Evolutionary conservation across 306 rosid species (phyloP).

Genomic region (Alnus rubra): DNA sequence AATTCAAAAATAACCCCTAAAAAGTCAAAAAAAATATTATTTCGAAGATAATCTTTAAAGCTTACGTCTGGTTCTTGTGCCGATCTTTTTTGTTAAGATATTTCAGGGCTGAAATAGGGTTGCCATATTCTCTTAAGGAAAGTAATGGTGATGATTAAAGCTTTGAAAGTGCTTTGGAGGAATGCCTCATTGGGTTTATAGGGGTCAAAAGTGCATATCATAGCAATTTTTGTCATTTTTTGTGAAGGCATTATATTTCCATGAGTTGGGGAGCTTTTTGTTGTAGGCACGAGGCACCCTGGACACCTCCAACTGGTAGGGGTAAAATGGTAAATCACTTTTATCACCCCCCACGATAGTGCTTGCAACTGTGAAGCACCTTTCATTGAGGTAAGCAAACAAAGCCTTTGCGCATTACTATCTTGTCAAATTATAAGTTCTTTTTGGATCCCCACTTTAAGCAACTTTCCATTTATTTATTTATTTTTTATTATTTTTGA

Average conservation of each 20-base stretch:
- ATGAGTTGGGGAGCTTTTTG: background rate
- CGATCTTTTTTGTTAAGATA: no score
- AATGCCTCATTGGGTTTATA: background rate
- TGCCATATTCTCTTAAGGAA: background rate
- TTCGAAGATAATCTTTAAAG: no score
- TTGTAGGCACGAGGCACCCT: background rate
- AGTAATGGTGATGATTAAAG: background rate
- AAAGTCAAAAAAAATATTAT: no score
- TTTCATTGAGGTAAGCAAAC: background rate
- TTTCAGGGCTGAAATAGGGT: no score
- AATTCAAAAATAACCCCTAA: no score
- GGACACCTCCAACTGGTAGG: background rate
- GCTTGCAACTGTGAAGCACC: conserved; percentile 9
- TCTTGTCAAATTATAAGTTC: background rate
- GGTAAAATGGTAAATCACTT: background rate
- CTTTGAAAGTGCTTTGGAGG: background rate
- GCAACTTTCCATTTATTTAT: no score
- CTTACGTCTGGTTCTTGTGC: no score
- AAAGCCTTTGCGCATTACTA: conserved; percentile 1
- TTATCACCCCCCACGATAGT: conserved; percentile 1
- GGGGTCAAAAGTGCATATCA: conserved; percentile 6
- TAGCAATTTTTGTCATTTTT: background rate
- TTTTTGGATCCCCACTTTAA: no score
- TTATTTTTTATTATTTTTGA: no score
- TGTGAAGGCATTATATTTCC: conserved; percentile 1